These are phyloP conservation scores for Alternaria infectoria DNA, from an alignment of 2,329 filamentous ascomycete species.

Conservation along the genomic window DNA sequence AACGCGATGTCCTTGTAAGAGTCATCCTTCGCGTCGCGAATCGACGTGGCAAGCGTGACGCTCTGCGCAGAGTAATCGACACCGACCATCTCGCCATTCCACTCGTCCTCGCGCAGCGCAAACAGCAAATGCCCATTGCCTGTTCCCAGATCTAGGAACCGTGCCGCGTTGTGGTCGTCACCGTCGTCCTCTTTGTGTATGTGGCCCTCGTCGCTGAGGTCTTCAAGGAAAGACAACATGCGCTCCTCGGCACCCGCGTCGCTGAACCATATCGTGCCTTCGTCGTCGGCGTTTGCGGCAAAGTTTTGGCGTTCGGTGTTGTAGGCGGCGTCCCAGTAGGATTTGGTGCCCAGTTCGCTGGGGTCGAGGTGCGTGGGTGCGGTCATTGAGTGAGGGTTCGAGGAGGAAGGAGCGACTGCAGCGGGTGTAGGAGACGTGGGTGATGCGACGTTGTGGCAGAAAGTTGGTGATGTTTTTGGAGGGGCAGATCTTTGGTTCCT, in stretches of 20 bases:
- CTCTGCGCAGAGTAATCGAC: constrained; percentile 85
- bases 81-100: constrained; percentile 75
- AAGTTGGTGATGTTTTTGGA: background rate
- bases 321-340: constrained; percentile 70
- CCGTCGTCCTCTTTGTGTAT: constrained; percentile 48
- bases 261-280: constrained; percentile 95
- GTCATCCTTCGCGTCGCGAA: constrained; percentile 53
- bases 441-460: background rate
- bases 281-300: constrained; percentile 73
- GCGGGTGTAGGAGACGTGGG: background rate
- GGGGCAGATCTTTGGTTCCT: background rate
- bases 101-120: constrained; percentile 72
- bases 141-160: constrained; percentile 86
- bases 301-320: constrained; percentile 74
- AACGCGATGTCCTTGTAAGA: constrained; percentile 55
- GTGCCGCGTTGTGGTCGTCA: constrained; percentile 25
- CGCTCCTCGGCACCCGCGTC: constrained; percentile 88
- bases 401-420: background rate
- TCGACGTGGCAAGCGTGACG: constrained; percentile 72
- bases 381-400: constrained; percentile 15
- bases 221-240: constrained; percentile 67
- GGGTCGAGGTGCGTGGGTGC: constrained; percentile 65
- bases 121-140: constrained; percentile 95
- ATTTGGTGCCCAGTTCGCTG: constrained; percentile 83
- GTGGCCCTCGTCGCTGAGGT: constrained; percentile 59